Percentiles rank a stretch among this genome's conserved stretches.
These are phyloP conservation scores for Oryza nivara DNA, from an alignment of 176 grass and related monocot genomes.

Conservation along the genomic window DNA sequence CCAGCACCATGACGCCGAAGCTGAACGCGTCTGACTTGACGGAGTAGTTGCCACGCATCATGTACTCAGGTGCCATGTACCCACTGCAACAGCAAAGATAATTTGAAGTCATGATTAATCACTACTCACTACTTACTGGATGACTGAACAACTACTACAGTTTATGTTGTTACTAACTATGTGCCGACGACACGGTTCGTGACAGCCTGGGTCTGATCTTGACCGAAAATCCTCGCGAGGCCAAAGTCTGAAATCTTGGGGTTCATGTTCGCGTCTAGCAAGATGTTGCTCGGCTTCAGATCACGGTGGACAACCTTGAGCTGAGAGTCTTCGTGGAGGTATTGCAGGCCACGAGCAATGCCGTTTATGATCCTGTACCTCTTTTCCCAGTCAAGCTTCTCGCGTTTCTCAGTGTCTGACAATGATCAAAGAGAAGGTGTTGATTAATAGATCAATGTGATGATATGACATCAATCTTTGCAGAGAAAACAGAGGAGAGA, in stretches of 20 bases:
- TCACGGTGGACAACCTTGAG: slow-evolving; percentile 49
- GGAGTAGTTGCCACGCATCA: slow-evolving; percentile 54
- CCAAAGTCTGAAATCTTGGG: slow-evolving; percentile 66
- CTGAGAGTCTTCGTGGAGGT: slow-evolving; percentile 62
- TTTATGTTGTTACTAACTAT: slow-evolving; percentile 41
- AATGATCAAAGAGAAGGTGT: neutral
- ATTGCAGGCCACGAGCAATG: slow-evolving; percentile 54
- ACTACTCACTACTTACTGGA: too few species aligned
- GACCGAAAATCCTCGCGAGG: slow-evolving; percentile 43
- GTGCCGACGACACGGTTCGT: slow-evolving; percentile 46
- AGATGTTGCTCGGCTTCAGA: slow-evolving; percentile 27
- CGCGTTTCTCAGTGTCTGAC: slow-evolving; percentile 24
- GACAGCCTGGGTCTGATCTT: slow-evolving; percentile 37
- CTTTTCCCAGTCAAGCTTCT: slow-evolving; percentile 33
- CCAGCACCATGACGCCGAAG: slow-evolving; percentile 57
- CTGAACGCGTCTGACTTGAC: slow-evolving; percentile 58
- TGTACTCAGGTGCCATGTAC: slow-evolving; percentile 46
- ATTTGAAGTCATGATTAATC: neutral
- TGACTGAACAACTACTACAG: neutral
- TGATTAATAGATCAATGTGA: neutral
- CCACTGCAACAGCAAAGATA: slow-evolving; percentile 21
- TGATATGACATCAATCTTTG: neutral
- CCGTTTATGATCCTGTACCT: slow-evolving; percentile 48
- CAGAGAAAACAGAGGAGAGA: neutral
- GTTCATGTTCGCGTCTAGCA: slow-evolving; percentile 29